Base-by-base conservation (phyloP, 306 rosid genomes). In the Styphnolobium japonicum region DNA sequence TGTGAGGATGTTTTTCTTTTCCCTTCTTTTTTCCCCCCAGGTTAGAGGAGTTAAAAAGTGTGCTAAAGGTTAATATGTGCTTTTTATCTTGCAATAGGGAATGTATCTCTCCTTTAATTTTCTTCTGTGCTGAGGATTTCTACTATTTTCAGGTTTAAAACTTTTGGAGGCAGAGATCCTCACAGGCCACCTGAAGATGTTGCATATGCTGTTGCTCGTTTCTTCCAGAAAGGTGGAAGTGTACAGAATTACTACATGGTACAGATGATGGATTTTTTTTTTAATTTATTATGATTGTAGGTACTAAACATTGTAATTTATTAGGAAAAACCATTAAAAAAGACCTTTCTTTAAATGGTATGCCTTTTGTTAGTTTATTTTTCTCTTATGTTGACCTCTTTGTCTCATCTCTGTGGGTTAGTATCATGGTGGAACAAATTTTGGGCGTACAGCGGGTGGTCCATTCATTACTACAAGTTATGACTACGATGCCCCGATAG, bases 401-500 rank as follows among this genome's bases (percentile, higher is more conserved):
- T 67, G 7, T 42, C 64, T 56, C 45, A 21, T 31, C 69, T 77
- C 14, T 55, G 40, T 72, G 76, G 42, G 46, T 67, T 84, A 92
- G 98, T 94, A 92, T 88, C 98, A 94, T 55, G 98, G 98, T 14
- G 98, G 97, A 83, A 94, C 97, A 60, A 94, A 94, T 84, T 94
- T 94, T 80, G 98, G 97, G 64, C 97, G 98, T 37, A 92, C 97
- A 62, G 87, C 98, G 15, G 98, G 98, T 67, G 98, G 98, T 75
- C 97, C 98, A 73, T 94, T 94, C 84, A 91, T 94, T 58, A 94
- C 98, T 39, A 94, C 98, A 63, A 94, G 98, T 88, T 94, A 94
- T 77, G 98, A 94, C 87, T 94, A 94, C 42, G 94, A 94, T 81
- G 98, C 98, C 42, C 98, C 98, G 5, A 73, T 94, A 76, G 98